A percentile compares a stretch with the other conserved stretches of the same genome.
Evolutionary conservation across 768 basidiomycete species (phyloP).

Genomic region (Amanita exitialis): DNA sequence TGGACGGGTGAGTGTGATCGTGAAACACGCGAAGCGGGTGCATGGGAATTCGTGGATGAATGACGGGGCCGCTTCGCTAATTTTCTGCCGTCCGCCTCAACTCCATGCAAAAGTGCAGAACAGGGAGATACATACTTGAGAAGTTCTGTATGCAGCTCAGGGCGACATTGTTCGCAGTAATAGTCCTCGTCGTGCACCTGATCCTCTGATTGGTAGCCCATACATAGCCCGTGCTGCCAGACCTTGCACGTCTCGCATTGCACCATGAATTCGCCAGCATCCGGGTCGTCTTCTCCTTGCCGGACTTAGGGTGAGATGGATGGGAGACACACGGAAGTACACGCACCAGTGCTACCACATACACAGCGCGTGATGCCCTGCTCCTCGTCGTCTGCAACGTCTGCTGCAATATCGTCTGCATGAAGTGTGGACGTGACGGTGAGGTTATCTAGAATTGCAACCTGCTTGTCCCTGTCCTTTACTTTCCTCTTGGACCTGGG

Average conservation of each 20-base stretch:
- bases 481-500: constrained; percentile 49
- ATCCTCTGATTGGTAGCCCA: constrained; percentile 80
- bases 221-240: constrained; percentile 97
- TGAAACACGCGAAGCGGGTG: constrained; percentile 51
- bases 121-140: constrained; percentile 49
- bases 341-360: constrained; percentile 71
- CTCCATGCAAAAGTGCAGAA: constrained; percentile 7
- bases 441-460: constrained; percentile 12
- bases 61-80: constrained; percentile 53
- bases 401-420: constrained; percentile 27
- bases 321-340: constrained; percentile 4
- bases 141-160: constrained; percentile 75
- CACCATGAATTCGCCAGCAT: constrained; percentile 94
- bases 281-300: constrained; percentile 59
- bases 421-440: constrained; percentile 17
- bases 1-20: constrained; percentile 66
- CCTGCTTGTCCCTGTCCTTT: constrained; percentile 43
- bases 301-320: constrained; percentile 16
- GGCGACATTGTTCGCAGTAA: constrained; percentile 89
- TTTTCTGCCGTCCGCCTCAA: constrained; percentile 32
- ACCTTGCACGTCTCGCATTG: constrained; percentile 95
- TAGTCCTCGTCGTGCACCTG: constrained; percentile 73
- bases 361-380: constrained; percentile 72
- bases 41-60: constrained; percentile 53
- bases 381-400: constrained; percentile 47